Evolutionary conservation across 495 filamentous ascomycete species (phyloP).

Genomic region (Hyaloscypha variabilis): DNA sequence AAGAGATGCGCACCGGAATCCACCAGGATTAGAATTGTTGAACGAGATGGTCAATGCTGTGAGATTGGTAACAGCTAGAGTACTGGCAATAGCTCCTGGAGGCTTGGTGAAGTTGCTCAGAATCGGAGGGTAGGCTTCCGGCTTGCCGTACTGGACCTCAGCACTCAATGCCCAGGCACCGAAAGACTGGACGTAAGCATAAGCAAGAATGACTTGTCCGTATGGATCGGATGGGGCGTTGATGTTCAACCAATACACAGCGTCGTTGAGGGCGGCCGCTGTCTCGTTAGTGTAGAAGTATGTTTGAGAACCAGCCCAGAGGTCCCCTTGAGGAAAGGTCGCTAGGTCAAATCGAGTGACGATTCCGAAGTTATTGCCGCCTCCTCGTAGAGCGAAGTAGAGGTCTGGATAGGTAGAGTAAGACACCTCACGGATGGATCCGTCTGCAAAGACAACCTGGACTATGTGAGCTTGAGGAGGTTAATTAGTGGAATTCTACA

Average conservation of each 20-base stretch:
- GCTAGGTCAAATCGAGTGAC: slow-evolving; percentile 52
- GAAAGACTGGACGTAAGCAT: slow-evolving; percentile 34
- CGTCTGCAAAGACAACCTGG: slow-evolving; percentile 52
- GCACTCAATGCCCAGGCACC: slow-evolving; percentile 39
- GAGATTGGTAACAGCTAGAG: slow-evolving; percentile 44
- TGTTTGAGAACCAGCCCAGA: slow-evolving; percentile 44
- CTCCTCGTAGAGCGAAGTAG: slow-evolving; percentile 57
- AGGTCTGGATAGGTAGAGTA: slow-evolving; percentile 46
- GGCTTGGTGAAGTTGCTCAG: slow-evolving; percentile 35
- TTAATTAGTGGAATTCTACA: slow-evolving; percentile 23
- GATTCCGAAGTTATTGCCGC: slow-evolving; percentile 56
- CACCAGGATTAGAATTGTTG: slow-evolving; percentile 41
- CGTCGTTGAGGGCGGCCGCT: slow-evolving; percentile 34
- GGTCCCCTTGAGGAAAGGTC: slow-evolving; percentile 46
- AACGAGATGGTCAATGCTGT: slow-evolving; percentile 47
- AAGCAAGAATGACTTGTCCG: slow-evolving; percentile 49
- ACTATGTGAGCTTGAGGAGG: slow-evolving; percentile 1
- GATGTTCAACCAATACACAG: slow-evolving; percentile 41
- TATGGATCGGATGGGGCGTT: slow-evolving; percentile 42
- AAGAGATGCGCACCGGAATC: slow-evolving; percentile 38
- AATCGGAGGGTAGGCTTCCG: slow-evolving; percentile 33
- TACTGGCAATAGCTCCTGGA: slow-evolving; percentile 39
- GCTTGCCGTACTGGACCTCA: slow-evolving; percentile 32
- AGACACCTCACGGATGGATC: slow-evolving; percentile 42
- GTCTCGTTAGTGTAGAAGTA: slow-evolving; percentile 16